Evolutionary conservation across 2,329 filamentous ascomycete genomes (phyloP).

Genomic region (Botryotinia calthae): DNA sequence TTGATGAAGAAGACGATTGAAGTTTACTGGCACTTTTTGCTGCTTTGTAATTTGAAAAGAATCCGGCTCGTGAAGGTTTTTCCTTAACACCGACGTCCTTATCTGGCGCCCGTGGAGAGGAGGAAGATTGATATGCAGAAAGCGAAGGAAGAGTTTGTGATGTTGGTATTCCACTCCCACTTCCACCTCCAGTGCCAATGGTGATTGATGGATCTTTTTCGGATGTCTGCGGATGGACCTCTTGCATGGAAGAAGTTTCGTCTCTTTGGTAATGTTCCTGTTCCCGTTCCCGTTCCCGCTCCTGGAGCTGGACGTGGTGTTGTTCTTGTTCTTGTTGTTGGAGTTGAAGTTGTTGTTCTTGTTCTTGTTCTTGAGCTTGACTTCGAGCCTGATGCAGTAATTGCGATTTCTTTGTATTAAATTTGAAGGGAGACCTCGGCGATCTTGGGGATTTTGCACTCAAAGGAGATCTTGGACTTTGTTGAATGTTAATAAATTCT

Average conservation of each 20-base stretch:
- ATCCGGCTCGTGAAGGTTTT: slow-evolving; percentile 36
- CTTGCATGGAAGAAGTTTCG: slow-evolving; percentile 28
- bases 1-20: slow-evolving; percentile 32
- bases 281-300: not conserved
- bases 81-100: slow-evolving; percentile 29
- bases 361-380: not conserved
- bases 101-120: slow-evolving; percentile 10
- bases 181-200: not conserved
- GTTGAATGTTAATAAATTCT: slow-evolving; percentile 19
- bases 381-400: slow-evolving; percentile 15
- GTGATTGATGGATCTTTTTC: slow-evolving; percentile 21
- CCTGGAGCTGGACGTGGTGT: not conserved
- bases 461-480: slow-evolving; percentile 30
- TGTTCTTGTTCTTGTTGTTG: not conserved
- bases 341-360: not conserved
- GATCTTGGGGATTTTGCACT: slow-evolving; percentile 35
- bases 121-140: slow-evolving; percentile 24
- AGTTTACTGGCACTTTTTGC: slow-evolving; percentile 46
- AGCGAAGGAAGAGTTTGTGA: slow-evolving; percentile 31
- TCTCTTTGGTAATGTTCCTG: slow-evolving; percentile 15
- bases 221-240: slow-evolving; percentile 25
- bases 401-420: slow-evolving; percentile 33
- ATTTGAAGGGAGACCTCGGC: slow-evolving; percentile 36
- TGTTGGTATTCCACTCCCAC: slow-evolving; percentile 16
- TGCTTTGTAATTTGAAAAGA: slow-evolving; percentile 49